Conservation (phyloP, 2,329 filamentous ascomycete genomes). For the Aspergillus sp. region DNA sequence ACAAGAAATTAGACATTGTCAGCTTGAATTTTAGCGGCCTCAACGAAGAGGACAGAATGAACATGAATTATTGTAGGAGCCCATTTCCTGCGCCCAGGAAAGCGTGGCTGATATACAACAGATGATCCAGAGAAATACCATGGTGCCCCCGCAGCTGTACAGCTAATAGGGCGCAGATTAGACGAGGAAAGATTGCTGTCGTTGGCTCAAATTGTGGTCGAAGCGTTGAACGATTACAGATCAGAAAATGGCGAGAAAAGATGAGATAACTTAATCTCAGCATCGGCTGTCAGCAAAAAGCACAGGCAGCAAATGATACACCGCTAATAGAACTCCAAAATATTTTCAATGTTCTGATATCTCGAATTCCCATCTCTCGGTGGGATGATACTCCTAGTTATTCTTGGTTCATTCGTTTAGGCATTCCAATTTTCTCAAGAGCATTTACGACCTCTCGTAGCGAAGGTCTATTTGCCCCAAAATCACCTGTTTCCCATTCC, state of each 20-base stretch:
- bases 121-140: conserved; percentile 8
- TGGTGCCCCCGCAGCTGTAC: conserved; percentile 7
- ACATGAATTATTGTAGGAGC: conserved; percentile 3
- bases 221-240: conserved; percentile 8
- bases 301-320: not conserved
- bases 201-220: conserved; percentile 7
- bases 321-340: conserved; percentile 6
- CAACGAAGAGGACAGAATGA: not conserved
- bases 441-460: conserved; percentile 1
- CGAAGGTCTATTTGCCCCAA: conserved; percentile 2
- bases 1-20: conserved; percentile 5
- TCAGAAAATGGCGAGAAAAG: not conserved
- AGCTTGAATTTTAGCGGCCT: conserved; percentile 1
- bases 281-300: not conserved
- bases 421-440: not conserved
- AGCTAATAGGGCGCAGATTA: conserved; percentile 8
- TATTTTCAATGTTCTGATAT: not conserved
- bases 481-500: conserved; percentile 6
- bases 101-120: not conserved
- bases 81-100: not conserved
- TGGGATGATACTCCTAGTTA: not conserved
- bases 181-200: conserved; percentile 10
- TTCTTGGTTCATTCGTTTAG: not conserved
- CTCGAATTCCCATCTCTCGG: not conserved
- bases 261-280: not conserved